Evolutionary conservation across 2,329 filamentous ascomycete species (phyloP).

Genomic region (Fusarium dlaminii): DNA sequence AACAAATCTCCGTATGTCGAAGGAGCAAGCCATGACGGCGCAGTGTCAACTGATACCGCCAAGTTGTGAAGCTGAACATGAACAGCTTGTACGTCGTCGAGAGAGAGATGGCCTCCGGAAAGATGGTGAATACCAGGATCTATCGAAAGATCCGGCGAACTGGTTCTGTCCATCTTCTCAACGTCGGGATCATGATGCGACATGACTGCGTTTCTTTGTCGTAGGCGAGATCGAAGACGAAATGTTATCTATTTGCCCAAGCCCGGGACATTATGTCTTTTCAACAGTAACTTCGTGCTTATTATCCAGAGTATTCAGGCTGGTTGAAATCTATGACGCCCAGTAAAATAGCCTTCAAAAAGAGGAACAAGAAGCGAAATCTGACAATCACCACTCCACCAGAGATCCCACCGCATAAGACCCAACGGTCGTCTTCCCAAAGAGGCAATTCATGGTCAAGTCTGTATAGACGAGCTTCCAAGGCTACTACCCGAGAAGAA

Average conservation of each 20-base stretch:
- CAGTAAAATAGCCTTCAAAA: background rate
- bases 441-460: constrained; percentile 9
- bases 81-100: constrained; percentile 65
- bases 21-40: constrained; percentile 62
- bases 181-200: constrained; percentile 36
- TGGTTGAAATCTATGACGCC: constrained; percentile 28
- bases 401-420: background rate
- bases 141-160: constrained; percentile 46
- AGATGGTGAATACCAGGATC: constrained; percentile 35
- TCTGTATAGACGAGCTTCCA: constrained; percentile 21
- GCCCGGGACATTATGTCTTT: constrained; percentile 21
- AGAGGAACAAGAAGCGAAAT: background rate
- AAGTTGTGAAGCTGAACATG: constrained; percentile 64
- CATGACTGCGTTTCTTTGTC: constrained; percentile 16
- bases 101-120: constrained; percentile 51
- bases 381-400: background rate
- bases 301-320: background rate
- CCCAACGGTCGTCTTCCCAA: background rate
- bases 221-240: background rate
- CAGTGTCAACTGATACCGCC: constrained; percentile 66
- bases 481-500: constrained; percentile 17
- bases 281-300: background rate
- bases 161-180: constrained; percentile 47
- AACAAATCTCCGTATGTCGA: constrained; percentile 56
- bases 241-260: constrained; percentile 25